These are phyloP conservation scores for Pythium vanterpoolii DNA, from an alignment of 352 stramenopile species.

Conservation along the genomic window DNA sequence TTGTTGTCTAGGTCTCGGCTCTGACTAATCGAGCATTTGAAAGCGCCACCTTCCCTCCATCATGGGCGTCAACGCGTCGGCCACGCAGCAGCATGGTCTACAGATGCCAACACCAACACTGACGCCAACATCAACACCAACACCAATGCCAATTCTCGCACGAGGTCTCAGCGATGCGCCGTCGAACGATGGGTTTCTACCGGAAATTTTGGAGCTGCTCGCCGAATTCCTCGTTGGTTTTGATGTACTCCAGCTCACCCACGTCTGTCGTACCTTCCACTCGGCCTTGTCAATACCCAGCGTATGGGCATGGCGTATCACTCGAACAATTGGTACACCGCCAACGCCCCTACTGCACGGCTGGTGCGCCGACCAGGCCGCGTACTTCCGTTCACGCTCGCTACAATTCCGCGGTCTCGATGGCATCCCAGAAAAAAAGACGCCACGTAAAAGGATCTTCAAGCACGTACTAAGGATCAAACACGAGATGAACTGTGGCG, in stretches of 20 bases:
- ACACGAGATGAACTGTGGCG: not conserved
- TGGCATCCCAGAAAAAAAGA: not conserved
- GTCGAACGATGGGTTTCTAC: conserved; percentile 4
- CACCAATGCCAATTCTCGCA: not conserved
- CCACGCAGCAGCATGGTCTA: not conserved
- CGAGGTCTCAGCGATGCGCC: not conserved
- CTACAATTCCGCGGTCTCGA: conserved; percentile 6
- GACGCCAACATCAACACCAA: too few species aligned
- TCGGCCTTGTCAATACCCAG: not conserved
- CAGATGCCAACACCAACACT: not conserved
- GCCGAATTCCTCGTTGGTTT: conserved; percentile 12
- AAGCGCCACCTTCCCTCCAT: not conserved
- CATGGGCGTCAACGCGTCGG: not conserved
- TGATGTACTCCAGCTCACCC: conserved; percentile 17
- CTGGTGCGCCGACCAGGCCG: conserved; percentile 6
- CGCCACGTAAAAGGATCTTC: not conserved
- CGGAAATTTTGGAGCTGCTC: conserved; percentile 16
- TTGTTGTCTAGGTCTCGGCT: too few species aligned
- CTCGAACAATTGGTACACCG: not conserved
- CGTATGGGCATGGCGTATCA: conserved; percentile 3
- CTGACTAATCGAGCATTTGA: too few species aligned
- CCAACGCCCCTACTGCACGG: not conserved
- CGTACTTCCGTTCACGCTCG: conserved; percentile 6
- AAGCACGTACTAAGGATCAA: not conserved
- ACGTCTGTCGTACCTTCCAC: conserved; percentile 5